These are phyloP conservation scores for Cladosporium sp. DNA, from an alignment of 2,329 filamentous ascomycete genomes.

Conservation along the genomic window DNA sequence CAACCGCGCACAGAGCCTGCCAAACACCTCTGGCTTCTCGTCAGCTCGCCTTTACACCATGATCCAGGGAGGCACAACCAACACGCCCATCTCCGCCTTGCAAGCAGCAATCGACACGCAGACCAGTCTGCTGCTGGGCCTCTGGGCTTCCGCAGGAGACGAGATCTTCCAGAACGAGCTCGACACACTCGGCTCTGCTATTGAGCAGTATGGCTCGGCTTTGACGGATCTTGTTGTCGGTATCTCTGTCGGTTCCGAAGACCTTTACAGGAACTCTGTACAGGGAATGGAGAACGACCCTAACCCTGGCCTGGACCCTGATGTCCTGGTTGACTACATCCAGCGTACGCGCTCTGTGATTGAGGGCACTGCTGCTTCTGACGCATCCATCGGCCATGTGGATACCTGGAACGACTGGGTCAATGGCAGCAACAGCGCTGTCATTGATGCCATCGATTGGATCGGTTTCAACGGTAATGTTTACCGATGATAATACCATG, in stretches of 20 bases:
- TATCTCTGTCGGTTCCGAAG: slow-evolving; percentile 82
- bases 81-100: slow-evolving; percentile 63
- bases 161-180: slow-evolving; percentile 67
- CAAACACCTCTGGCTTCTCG: slow-evolving; percentile 61
- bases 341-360: slow-evolving; percentile 60
- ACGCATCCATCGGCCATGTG: slow-evolving; percentile 69
- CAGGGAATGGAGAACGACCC: slow-evolving; percentile 60
- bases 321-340: slow-evolving; percentile 65
- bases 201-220: slow-evolving; percentile 60
- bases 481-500: not conserved
- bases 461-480: slow-evolving; percentile 66
- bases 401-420: slow-evolving; percentile 76
- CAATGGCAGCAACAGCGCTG: slow-evolving; percentile 65
- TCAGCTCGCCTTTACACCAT: slow-evolving; percentile 72
- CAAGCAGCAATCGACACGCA: slow-evolving; percentile 77
- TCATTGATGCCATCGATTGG: slow-evolving; percentile 69
- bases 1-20: slow-evolving; percentile 58
- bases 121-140: slow-evolving; percentile 71
- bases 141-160: slow-evolving; percentile 59
- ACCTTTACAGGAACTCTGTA: slow-evolving; percentile 63
- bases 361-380: slow-evolving; percentile 51
- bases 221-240: slow-evolving; percentile 60
- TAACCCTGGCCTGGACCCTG: slow-evolving; percentile 59
- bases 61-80: slow-evolving; percentile 63
- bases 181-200: slow-evolving; percentile 63